These are phyloP conservation scores for Tylopilus sp. DNA, from an alignment of 768 basidiomycete species.

Conservation along the genomic window DNA sequence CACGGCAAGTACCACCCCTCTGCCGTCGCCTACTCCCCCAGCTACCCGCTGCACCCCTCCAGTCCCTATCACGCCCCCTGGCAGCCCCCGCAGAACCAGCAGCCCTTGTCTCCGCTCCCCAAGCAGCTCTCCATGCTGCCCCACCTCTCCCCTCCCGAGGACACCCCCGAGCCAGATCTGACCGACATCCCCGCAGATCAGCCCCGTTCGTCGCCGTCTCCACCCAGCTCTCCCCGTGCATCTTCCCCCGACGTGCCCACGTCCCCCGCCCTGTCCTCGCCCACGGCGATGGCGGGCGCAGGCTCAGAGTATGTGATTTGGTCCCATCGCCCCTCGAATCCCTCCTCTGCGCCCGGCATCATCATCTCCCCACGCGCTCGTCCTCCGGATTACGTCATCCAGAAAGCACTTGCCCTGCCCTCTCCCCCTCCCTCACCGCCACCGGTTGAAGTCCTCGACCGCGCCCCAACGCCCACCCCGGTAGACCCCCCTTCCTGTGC, in stretches of 20 bases:
- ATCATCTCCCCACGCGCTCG: constrained; percentile 65
- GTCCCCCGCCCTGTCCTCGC: background rate
- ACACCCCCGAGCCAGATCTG: constrained; percentile 2
- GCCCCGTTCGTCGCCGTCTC: background rate
- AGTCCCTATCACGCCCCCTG: constrained; percentile 41
- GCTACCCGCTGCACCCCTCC: constrained; percentile 19
- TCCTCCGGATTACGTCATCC: constrained; percentile 58
- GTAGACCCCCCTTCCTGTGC: constrained; percentile 42
- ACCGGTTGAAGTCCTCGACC: constrained; percentile 13
- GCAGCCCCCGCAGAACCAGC: constrained; percentile 42
- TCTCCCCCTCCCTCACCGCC: constrained; percentile 49
- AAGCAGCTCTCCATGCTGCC: constrained; percentile 59
- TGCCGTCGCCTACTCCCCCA: constrained; percentile 36
- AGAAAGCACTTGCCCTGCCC: constrained; percentile 47
- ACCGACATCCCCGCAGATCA: background rate
- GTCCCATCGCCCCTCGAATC: constrained; percentile 68
- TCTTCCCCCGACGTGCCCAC: no score
- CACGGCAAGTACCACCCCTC: constrained; percentile 23
- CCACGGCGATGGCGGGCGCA: background rate
- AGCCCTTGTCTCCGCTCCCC: constrained; percentile 55
- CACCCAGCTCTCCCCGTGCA: background rate
- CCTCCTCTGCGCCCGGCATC: constrained; percentile 60
- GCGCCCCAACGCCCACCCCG: background rate
- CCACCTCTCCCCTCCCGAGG: constrained; percentile 12
- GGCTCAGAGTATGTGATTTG: constrained; percentile 56